phyloP scores from a whole-genome alignment of 345 rosid species.

The Rhodamnia argentea region DNA sequence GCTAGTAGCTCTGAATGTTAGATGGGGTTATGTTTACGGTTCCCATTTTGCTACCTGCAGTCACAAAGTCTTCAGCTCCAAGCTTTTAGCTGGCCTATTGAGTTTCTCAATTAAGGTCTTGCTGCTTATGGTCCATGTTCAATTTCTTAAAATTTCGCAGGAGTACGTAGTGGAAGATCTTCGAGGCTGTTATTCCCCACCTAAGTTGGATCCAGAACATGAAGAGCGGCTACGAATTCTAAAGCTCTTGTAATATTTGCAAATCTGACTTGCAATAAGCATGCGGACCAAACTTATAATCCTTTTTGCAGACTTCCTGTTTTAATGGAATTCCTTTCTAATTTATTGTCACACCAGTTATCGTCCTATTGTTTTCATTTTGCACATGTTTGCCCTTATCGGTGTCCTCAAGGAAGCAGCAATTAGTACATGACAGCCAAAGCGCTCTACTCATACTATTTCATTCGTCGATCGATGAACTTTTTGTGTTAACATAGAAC shows the following conservation, averaged over 20 bases:
- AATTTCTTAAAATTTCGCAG: conserved; percentile 14
- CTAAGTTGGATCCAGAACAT: conserved; percentile 74
- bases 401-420: not conserved
- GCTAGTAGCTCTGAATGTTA: not conserved
- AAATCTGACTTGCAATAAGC: not conserved
- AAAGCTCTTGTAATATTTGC: conserved; percentile 49
- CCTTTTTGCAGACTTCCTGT: not conserved
- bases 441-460: not conserved
- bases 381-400: not conserved
- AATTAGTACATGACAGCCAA: not conserved
- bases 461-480: not conserved
- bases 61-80: not conserved
- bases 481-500: not conserved
- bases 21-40: not conserved
- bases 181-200: conserved; percentile 67
- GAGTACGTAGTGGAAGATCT: conserved; percentile 93
- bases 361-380: not conserved
- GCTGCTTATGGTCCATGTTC: not conserved
- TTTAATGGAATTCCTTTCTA: not conserved
- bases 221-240: conserved; percentile 66
- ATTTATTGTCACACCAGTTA: not conserved
- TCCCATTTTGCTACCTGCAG: not conserved
- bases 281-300: not conserved
- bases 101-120: not conserved
- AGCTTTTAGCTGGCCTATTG: not conserved